Base-by-base conservation (phyloP, 2,329 filamentous ascomycete genomes). In the Xylaria sp. region DNA sequence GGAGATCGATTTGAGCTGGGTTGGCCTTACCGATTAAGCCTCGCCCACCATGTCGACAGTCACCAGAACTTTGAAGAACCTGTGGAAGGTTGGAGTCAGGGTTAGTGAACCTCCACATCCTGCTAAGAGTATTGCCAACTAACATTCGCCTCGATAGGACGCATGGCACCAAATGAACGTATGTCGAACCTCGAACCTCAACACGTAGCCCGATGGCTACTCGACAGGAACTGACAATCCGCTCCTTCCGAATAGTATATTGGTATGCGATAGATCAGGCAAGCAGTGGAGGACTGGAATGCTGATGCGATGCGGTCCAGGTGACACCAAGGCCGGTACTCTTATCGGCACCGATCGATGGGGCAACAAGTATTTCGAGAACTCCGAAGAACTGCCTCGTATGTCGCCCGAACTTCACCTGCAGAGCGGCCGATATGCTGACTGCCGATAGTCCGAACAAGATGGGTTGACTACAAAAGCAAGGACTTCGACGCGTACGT, bases 291-390 rank as follows among this genome's bases (percentile, higher is more conserved):
- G 20, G n/a, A n/a, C 18, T 3, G 15, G 3, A 34, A 36, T 66
- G 18, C 71, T 75, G 56, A 75, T 62, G 36, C 36, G 15, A 5
- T 25, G n/a, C 32, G 3, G 9, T 56, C 71, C 79, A 96, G 94
- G 95, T 85, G 96, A 99, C 83, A 99, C 96, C 82, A 99, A 99
- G 85, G 90, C 92, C 78, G 97, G 96, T 77, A 90, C 88, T 50
- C 86, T 97, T 74, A 89, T 99, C 73, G 96, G 91, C 76, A 88
- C 84, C 77, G 96, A 99, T 85, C 89, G 90, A 81, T 97, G 90
- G 80, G 97, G 96, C 81, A 99, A 99, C 89, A 98, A 97, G 85
- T 99, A 87, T 87, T 99, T 89, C 81, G 96, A 99, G 87, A 97
- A 99, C 85, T 82, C 89, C 78, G 94, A 98, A 80, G 96, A 99